Conservation (phyloP, 208 protist species). For the Hexamita inflata region DNA sequence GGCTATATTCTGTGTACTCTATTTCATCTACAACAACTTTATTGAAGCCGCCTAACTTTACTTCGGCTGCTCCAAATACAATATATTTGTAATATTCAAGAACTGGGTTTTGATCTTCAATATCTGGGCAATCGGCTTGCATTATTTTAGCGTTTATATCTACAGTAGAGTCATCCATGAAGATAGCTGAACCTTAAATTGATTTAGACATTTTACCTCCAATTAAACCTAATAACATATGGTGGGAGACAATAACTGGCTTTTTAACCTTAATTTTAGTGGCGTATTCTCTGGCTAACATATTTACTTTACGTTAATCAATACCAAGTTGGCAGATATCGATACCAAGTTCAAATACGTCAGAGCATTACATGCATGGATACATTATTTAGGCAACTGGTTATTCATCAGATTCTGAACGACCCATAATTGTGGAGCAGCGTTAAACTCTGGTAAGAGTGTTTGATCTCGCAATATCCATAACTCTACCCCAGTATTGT, state of each 20-base stretch:
- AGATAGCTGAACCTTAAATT: constrained; percentile 90
- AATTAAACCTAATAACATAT: constrained; percentile 81
- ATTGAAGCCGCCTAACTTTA: neutral
- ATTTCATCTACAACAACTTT: neutral
- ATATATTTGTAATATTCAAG: constrained; percentile 28
- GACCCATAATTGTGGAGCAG: constrained; percentile 96
- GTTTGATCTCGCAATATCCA: constrained; percentile 81
- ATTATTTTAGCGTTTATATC: constrained; percentile 83
- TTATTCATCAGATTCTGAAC: constrained; percentile 71
- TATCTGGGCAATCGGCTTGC: constrained; percentile 35
- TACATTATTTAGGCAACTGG: constrained; percentile 93
- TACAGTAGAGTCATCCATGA: constrained; percentile 87
- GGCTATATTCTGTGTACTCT: neutral
- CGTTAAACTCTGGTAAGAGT: constrained; percentile 68
- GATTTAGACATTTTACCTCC: constrained; percentile 96
- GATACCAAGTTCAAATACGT: constrained; percentile 93
- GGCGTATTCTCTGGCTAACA: constrained; percentile 94
- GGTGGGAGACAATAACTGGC: constrained; percentile 40
- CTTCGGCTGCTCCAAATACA: constrained; percentile 12
- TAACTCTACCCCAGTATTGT: constrained; percentile 80
- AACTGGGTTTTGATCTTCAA: constrained; percentile 2
- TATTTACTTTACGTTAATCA: constrained; percentile 98
- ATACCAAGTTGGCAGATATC: constrained; percentile 98
- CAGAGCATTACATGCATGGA: constrained; percentile 89
- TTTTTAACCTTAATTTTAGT: constrained; percentile 54